phyloP scores from a whole-genome alignment of 768 basidiomycete genomes.

The Epithele typhae region DNA sequence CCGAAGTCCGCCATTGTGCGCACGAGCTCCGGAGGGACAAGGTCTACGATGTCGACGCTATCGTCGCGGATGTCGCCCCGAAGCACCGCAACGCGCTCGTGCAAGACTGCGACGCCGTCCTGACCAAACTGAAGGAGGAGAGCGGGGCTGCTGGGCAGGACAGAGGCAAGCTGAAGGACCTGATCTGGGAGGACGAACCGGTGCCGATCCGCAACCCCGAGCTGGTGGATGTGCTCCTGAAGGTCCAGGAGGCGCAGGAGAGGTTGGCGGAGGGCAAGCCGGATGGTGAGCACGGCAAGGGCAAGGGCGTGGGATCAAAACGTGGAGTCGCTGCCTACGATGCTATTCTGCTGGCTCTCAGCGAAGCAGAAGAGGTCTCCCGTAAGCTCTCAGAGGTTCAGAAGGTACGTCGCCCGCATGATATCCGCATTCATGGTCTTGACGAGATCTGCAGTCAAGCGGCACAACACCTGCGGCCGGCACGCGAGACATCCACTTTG shows the following conservation, averaged over 20 bases:
- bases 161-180: slow-evolving; percentile 51
- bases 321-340: slow-evolving; percentile 85
- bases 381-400: slow-evolving; percentile 80
- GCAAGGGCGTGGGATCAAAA: slow-evolving; percentile 47
- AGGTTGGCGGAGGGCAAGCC: slow-evolving; percentile 40
- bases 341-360: slow-evolving; percentile 74
- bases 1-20: slow-evolving; percentile 89
- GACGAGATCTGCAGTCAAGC: slow-evolving; percentile 29
- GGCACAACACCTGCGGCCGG: slow-evolving; percentile 42
- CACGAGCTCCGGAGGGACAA: slow-evolving; percentile 78
- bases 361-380: slow-evolving; percentile 86
- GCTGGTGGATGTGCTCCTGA: slow-evolving; percentile 80
- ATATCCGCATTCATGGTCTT: background rate
- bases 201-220: slow-evolving; percentile 90
- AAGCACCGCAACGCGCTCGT: slow-evolving; percentile 58
- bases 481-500: slow-evolving; percentile 72
- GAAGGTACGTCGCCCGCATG: slow-evolving; percentile 45
- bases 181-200: slow-evolving; percentile 78
- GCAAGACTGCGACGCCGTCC: slow-evolving; percentile 52
- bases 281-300: slow-evolving; percentile 29
- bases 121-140: slow-evolving; percentile 48
- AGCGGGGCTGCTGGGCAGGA: slow-evolving; percentile 33
- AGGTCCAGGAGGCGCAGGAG: slow-evolving; percentile 73
- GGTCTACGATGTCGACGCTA: slow-evolving; percentile 78
- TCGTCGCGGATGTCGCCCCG: slow-evolving; percentile 60